phyloP scores from a whole-genome alignment of 2,329 filamentous ascomycete genomes.

The Scortechinia acanthostroma region DNA sequence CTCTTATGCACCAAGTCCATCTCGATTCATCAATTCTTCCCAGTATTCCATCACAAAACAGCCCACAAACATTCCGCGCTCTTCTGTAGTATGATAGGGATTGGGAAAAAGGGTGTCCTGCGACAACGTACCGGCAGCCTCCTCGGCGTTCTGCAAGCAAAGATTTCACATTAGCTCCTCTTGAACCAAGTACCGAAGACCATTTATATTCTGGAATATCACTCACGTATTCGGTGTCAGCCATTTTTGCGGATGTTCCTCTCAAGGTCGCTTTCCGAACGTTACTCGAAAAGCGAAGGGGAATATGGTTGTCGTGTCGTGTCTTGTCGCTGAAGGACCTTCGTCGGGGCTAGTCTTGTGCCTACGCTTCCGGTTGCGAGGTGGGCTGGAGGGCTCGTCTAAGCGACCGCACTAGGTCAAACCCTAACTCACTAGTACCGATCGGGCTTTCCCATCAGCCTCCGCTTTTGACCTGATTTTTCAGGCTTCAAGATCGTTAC shows the following conservation, averaged over 20 bases:
- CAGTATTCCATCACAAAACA: no score
- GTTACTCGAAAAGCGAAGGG: conserved; percentile 2
- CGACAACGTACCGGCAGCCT: conserved; percentile 62
- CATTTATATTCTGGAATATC: no score
- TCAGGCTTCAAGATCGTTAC: no score
- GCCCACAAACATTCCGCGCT: no score
- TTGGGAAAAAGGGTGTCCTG: conserved; percentile 12
- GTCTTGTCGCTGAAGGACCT: conserved; percentile 1
- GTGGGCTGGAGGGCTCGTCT: conserved; percentile 2
- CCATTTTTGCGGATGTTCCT: background rate
- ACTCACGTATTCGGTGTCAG: conserved; percentile 3
- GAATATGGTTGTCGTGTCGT: background rate
- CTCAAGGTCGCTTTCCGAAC: conserved; percentile 1
- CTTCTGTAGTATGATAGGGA: no score
- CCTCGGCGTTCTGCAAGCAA: conserved; percentile 79
- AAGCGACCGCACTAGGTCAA: background rate
- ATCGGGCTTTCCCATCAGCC: no score
- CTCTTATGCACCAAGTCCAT: no score
- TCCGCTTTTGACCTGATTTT: no score
- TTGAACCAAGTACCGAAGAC: no score
- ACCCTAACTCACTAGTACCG: no score
- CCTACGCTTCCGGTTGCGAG: background rate
- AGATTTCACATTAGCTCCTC: conserved; percentile 19
- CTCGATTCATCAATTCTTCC: no score
- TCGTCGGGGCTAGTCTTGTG: background rate